Evolutionary conservation across 371 early-diverging fungal species (phyloP).

Genomic region (Mucor racemosus): DNA sequence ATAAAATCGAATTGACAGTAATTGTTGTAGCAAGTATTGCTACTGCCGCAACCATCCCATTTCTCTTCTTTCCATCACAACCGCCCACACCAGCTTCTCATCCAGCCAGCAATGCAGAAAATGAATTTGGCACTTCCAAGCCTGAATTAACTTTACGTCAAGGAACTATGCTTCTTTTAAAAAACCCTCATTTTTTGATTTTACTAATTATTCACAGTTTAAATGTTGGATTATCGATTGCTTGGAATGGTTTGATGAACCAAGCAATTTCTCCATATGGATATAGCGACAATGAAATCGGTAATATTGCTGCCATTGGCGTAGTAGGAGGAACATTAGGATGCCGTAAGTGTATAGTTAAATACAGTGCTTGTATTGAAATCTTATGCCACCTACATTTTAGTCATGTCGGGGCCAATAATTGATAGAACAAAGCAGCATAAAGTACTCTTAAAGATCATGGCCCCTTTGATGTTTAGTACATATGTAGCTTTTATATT

Average conservation of each 20-base stretch:
- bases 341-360: conserved; percentile 39
- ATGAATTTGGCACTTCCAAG: background rate
- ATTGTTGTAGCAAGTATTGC: conserved; percentile 55
- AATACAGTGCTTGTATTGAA: background rate
- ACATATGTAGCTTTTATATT: conserved; percentile 58
- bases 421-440: conserved; percentile 62
- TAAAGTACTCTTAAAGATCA: conserved; percentile 47
- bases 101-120: background rate
- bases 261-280: conserved; percentile 69
- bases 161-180: conserved; percentile 51
- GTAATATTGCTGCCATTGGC: conserved; percentile 61
- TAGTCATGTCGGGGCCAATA: conserved; percentile 54
- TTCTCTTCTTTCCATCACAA: conserved; percentile 50
- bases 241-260: conserved; percentile 64
- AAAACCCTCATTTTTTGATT: conserved; percentile 60
- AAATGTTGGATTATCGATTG: conserved; percentile 68
- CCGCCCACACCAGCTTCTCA: conserved; percentile 55
- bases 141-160: conserved; percentile 40
- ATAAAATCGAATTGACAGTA: conserved; percentile 41
- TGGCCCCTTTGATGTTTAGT: conserved; percentile 56
- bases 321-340: conserved; percentile 61
- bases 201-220: conserved; percentile 59
- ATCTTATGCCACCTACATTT: background rate
- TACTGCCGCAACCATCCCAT: conserved; percentile 50
- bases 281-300: conserved; percentile 61